A percentile compares a stretch with the other conserved stretches of the same genome.
Evolutionary conservation across 2,329 filamentous ascomycete species (phyloP).

Genomic region (Penicillium aurantiogriseum): DNA sequence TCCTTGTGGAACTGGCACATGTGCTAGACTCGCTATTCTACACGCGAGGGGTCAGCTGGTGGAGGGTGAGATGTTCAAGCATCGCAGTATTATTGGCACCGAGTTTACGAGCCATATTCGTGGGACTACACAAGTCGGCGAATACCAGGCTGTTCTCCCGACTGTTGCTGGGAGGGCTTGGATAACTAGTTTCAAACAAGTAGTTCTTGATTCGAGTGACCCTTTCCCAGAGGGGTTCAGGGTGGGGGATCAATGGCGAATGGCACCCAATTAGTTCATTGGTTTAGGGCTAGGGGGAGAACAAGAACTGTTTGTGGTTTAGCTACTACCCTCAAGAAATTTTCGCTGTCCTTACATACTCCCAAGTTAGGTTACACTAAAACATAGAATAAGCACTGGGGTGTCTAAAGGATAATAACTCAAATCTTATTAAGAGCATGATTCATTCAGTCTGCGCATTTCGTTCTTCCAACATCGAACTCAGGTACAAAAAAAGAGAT

Average conservation of each 20-base stretch:
- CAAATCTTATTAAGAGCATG: background rate
- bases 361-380: background rate
- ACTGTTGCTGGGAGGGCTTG: conserved; percentile 47
- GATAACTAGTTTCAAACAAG: conserved; percentile 48
- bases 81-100: conserved; percentile 46
- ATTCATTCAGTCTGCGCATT: background rate
- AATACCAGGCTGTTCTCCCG: conserved; percentile 42
- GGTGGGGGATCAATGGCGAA: conserved; percentile 34
- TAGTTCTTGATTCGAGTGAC: conserved; percentile 46
- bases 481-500: background rate
- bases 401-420: background rate
- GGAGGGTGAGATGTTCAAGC: conserved; percentile 39
- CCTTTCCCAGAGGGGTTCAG: conserved; percentile 47
- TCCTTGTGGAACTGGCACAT: conserved; percentile 49
- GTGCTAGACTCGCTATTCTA: conserved; percentile 45
- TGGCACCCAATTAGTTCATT: conserved; percentile 10
- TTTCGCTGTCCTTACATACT: background rate
- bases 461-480: background rate
- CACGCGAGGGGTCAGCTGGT: conserved; percentile 43
- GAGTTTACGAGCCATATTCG: conserved; percentile 44
- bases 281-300: background rate
- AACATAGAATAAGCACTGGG: background rate
- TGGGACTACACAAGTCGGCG: conserved; percentile 40
- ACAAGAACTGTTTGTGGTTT: background rate
- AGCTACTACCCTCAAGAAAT: background rate